These are phyloP conservation scores for Amaranthus cruentus DNA, from an alignment of 148 eudicot species.

Conservation along the genomic window DNA sequence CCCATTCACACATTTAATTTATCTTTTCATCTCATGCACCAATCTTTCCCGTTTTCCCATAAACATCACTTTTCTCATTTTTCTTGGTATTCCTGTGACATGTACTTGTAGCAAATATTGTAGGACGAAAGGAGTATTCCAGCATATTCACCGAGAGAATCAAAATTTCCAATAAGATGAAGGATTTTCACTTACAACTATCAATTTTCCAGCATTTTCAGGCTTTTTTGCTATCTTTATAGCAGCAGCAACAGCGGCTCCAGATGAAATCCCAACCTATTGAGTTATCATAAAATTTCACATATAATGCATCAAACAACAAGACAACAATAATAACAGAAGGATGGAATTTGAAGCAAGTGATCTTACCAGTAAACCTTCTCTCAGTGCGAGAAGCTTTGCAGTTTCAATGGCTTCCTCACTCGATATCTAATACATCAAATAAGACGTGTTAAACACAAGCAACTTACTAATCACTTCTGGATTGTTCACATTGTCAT, in stretches of 20 bases:
- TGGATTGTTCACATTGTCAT: neutral
- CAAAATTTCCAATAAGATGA: neutral
- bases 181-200: slow-evolving; percentile 48
- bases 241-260: slow-evolving; percentile 82
- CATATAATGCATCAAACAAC: slow-evolving; percentile 4
- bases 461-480: neutral
- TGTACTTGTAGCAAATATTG: too few relatives aligned
- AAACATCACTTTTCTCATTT: too few relatives aligned
- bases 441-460: neutral
- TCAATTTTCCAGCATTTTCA: slow-evolving; percentile 63
- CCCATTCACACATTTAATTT: too few relatives aligned
- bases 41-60: too few relatives aligned
- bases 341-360: neutral
- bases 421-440: slow-evolving; percentile 18
- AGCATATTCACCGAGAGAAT: neutral
- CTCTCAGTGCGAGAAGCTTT: slow-evolving; percentile 37
- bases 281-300: neutral
- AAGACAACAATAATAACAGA: neutral
- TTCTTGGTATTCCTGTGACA: too few relatives aligned
- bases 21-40: too few relatives aligned
- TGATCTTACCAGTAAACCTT: slow-evolving; percentile 48
- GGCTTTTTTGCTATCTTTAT: slow-evolving; percentile 56
- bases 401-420: slow-evolving; percentile 30
- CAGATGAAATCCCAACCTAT: slow-evolving; percentile 89
- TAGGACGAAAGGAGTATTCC: too few relatives aligned